Evolutionary conservation across 75 land plant species (phyloP), one percentile per base, ranked within the genome.

Genomic region (Ceratopteris richardii): DNA sequence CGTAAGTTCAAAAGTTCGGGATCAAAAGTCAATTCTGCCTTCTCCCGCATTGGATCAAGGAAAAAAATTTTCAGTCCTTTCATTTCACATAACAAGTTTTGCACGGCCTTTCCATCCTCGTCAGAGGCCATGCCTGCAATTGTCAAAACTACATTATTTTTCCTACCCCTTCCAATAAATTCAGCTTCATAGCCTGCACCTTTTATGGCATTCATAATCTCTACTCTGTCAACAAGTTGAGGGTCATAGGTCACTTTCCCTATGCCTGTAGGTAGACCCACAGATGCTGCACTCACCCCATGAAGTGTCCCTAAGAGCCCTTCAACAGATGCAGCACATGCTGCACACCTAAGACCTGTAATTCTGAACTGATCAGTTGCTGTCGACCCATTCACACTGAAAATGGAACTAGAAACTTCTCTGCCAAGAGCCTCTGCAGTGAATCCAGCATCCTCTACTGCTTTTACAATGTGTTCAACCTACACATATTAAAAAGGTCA

Each of bases 281-380:
- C 96, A 26, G 82, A 82, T 54, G 90, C 98, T 48, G 74, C 76
- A 33, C 61, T 69, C 0, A 94, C 86, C 53, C 98, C 98, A 18
- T 86, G 84, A 39, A 89, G 77, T 20, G 75, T 69, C 53, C 57
- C 74, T 47, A 94, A 75, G 44, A 94, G 80, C 21, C 86, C 82
- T 67, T 94, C 98, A 44, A 94, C 87, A 12, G 95, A 85, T 68
- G 73, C 86, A 13, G 88, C 98, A 79, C 98, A 93, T 1, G 84
- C 87, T n/a, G 98, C 86, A 79, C 98, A 93, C n/a, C 95, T 88
- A 90, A 93, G 85, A 14, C 98, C 98, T 50, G 84, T 77, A 24
- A 93, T 85, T 29, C 82, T 77, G 66, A 88, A 88, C 63, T 82
- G 86, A 9, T 84, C 98, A 43, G 74, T 39, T 12, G 77, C 50